Base-by-base conservation (phyloP, 352 stramenopile species). In the Blastocystis hominis region DNA sequence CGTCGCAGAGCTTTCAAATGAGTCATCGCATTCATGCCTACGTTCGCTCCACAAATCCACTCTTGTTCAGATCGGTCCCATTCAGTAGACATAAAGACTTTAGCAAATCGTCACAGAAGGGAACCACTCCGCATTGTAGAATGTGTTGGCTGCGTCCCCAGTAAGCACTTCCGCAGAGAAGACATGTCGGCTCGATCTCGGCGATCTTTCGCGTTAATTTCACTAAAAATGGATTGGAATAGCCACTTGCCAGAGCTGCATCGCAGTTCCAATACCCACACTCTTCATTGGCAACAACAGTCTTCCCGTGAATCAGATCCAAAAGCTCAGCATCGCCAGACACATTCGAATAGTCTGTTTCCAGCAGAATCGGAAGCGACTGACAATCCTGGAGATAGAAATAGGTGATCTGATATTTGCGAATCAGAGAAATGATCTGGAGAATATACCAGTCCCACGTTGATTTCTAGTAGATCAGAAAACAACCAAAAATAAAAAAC, bases 361-460 rank as follows among this genome's bases (percentile, higher is more conserved):
- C 66, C 38, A 87, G 47, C 30, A 87, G 30, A 24, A 87, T 78
- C 0, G 77, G 77, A 59, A 59, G 70, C 13, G 62, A 63, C 36
- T 87, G 77, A 53, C 77, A 59, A 30, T 87, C 77, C 38, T 78
- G 62, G 42, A 87, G 47, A 42, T 75, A 87, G 34, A 87, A 87
- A 0, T 13, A 34, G 40, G 3, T 38, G 38, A 87, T 64, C 3
- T 64, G 24, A 44, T 87, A 78, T 34, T 87, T 17, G 20, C 63
- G 44, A 40, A 63, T 13, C n/a, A n/a, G 70, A 38, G 36, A 17
- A 61, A 68, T 64, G 53, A 87, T 61, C 20, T 59, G 42, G n/a
- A 30, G 40, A 17, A 87, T 63, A 6, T 54, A 20, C 10, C 55
- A 20, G n/a, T 87, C 55, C 72, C 72, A 87, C 40, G 46, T 64